phyloP scores from a whole-genome alignment of 192 early-diverging fungal genomes.

The Dissophora globulifera region DNA sequence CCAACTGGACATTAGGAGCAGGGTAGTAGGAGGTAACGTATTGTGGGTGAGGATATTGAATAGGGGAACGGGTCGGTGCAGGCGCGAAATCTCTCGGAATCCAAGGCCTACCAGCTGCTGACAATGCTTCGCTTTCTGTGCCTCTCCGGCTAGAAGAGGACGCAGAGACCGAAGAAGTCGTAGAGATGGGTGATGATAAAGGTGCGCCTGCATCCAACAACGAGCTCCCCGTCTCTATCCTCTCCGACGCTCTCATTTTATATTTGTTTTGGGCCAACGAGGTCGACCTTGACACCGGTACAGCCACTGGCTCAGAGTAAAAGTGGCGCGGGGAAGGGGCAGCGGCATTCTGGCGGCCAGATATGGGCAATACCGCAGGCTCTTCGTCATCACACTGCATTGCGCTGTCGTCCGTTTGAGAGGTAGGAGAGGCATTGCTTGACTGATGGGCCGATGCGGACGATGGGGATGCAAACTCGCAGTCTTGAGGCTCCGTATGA shows the following conservation, averaged over 20 bases:
- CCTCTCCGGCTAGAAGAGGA: conserved; percentile 11
- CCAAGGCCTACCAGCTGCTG: conserved; percentile 49
- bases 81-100: conserved; percentile 26
- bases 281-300: neutral
- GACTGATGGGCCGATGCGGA: neutral
- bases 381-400: conserved; percentile 38
- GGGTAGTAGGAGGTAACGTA: conserved; percentile 53
- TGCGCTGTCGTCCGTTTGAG: conserved; percentile 3
- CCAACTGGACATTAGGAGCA: conserved; percentile 30
- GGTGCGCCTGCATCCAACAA: conserved; percentile 8
- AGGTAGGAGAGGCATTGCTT: neutral
- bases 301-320: conserved; percentile 13
- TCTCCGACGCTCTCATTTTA: conserved; percentile 19
- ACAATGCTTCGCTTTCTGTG: conserved; percentile 10
- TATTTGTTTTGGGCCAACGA: neutral
- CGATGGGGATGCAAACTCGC: neutral
- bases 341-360: neutral
- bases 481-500: neutral
- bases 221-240: conserved; percentile 17
- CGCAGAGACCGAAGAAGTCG: conserved; percentile 10
- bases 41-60: conserved; percentile 46
- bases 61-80: conserved; percentile 21
- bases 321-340: neutral
- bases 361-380: no score
- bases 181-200: neutral